A percentile compares a stretch with the other conserved stretches of the same genome.
Evolutionary conservation across 768 basidiomycete species (phyloP).

Genomic region (Piloderma croceum): DNA sequence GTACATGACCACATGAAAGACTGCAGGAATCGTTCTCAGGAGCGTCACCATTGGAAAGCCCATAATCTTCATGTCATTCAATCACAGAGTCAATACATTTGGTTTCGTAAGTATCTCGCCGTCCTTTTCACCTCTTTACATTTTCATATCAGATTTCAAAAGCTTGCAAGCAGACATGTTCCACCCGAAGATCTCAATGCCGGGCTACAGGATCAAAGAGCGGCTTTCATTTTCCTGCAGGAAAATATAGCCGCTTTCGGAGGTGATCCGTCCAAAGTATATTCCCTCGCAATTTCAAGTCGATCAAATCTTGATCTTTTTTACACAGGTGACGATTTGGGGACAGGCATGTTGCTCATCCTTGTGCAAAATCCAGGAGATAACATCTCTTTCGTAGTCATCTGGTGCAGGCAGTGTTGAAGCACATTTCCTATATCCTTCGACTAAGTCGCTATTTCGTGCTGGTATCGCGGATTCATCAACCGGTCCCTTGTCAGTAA

Average conservation of each 20-base stretch:
- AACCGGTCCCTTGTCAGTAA: conserved; percentile 47
- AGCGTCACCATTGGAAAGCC: conserved; percentile 44
- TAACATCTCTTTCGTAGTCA: conserved; percentile 28
- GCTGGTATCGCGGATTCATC: conserved; percentile 50
- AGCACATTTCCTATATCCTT: conserved; percentile 41
- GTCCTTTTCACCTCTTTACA: neutral
- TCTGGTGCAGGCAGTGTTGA: conserved; percentile 49
- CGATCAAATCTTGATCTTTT: neutral
- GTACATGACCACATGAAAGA: too few species aligned
- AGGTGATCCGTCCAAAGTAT: conserved; percentile 52
- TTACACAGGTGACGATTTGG: conserved; percentile 47
- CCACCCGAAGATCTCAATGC: conserved; percentile 48
- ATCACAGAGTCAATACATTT: conserved; percentile 54
- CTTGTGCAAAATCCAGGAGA: neutral
- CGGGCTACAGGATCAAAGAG: conserved; percentile 55
- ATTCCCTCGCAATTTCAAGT: neutral
- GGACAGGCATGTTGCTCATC: conserved; percentile 37
- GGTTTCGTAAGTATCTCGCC: conserved; percentile 39
- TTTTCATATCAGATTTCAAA: neutral
- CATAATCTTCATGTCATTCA: conserved; percentile 53
- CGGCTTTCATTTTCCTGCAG: conserved; percentile 55
- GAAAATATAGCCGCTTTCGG: conserved; percentile 64
- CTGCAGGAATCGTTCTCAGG: conserved; percentile 42
- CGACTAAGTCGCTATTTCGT: conserved; percentile 36
- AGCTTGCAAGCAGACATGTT: conserved; percentile 45